Evolutionary conservation across 164 flowering plant genomes (phyloP).

Genomic region (Annona cherimola): DNA sequence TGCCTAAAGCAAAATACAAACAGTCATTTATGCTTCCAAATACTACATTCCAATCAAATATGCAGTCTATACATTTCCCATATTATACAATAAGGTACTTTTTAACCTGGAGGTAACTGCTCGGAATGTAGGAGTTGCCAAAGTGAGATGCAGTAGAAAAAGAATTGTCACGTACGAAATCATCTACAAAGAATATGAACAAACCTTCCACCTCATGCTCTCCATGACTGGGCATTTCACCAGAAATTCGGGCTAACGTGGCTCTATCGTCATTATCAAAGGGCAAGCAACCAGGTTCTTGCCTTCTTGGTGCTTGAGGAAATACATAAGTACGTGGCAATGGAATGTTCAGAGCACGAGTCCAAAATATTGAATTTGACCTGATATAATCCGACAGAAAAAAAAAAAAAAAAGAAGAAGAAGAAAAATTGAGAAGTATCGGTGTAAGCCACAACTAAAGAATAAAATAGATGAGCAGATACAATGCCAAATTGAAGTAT

Average conservation of each 20-base stretch:
- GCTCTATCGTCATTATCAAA: conserved; percentile 16
- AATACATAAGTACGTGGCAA: conserved; percentile 75
- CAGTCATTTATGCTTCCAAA: not conserved
- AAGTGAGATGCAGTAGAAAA: not conserved
- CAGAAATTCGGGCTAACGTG: conserved; percentile 19
- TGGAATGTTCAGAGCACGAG: conserved; percentile 88
- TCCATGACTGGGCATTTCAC: conserved; percentile 17
- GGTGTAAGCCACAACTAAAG: conserved; percentile 2
- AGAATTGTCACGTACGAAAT: not conserved
- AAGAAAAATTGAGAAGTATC: not conserved
- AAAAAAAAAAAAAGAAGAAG: not conserved
- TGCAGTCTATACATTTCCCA: not conserved
- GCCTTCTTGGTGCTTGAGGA: conserved; percentile 40
- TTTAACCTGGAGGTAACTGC: not conserved
- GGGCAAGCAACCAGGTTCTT: conserved; percentile 17
- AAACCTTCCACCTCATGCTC: conserved; percentile 30
- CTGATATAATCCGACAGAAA: conserved; percentile 29
- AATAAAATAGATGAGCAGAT: not conserved
- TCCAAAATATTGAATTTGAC: conserved; percentile 98
- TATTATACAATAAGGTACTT: not conserved
- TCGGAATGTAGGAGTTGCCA: too few species aligned
- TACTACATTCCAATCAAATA: not conserved
- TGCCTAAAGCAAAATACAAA: conserved; percentile 11
- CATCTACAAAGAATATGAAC: conserved; percentile 8
- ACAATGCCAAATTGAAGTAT: not conserved